Evolutionary conservation across 805 yeast species (phyloP), one percentile per base, ranked within the genome.

Genomic region (Metschnikowia kunwiensis): DNA sequence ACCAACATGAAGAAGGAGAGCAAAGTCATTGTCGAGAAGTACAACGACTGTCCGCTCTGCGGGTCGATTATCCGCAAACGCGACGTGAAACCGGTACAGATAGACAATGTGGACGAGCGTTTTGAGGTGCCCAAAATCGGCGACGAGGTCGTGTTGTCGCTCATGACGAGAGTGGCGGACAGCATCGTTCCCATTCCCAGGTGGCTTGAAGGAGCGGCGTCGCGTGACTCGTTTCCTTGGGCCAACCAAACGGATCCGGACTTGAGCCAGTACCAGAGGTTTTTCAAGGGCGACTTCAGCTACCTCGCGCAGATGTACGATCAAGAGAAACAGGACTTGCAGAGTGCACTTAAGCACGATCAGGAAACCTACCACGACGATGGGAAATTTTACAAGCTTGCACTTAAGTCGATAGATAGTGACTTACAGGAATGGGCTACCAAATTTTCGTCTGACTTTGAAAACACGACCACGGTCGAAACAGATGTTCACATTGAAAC

Each of bases 41-140:
- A 72, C 38, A 78, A 77, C 34, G 86, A 78, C 29, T 89, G 97
- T 57, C 97, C 97, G 0, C 59, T 89, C 17, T 89, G 97, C 60
- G 69, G 79, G 4, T 77, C 78, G 30, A 50, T 67, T 7, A 67
- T 68, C 11, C 63, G 77, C 18, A 71, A 72, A 15, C 70, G 72
- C 17, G 80, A 77, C 34, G 65, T 81, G 7, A 73, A 80, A 37
- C 88, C 95, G 0, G 96, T 85, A 0, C 51, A 75, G 30, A 55
- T 62, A 7, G 68, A 68, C 22, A 57, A 58, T 9, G 58, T 71
- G 6, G 80, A 77, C 42, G 80, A 74, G 34, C 60, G 75, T 28
- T 73, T 74, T 40, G 85, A 77, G 39, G 63, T 63, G 1, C 89
- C 94, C 0, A 67, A 64, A 29, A 58, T 73, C 2, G 78, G 79